These are phyloP conservation scores for Piloderma croceum DNA, from an alignment of 768 basidiomycete species.

Conservation along the genomic window DNA sequence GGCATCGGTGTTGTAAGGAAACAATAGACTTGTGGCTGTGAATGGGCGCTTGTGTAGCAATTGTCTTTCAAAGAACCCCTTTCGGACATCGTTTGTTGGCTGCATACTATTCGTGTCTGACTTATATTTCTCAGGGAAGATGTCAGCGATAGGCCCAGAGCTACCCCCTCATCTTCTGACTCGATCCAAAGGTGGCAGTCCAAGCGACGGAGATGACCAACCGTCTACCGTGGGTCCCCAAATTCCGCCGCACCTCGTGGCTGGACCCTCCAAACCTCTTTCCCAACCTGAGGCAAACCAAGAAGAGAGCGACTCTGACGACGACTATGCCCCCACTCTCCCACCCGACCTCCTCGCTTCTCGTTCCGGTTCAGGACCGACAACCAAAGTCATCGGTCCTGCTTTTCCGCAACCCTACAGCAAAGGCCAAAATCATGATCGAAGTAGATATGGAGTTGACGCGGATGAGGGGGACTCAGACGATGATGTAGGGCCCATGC, in stretches of 20 bases:
- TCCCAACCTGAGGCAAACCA: constrained; percentile 18
- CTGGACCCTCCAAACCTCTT: no score
- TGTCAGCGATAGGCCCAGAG: constrained; percentile 53
- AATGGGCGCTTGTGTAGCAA: no score
- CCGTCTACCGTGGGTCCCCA: constrained; percentile 19
- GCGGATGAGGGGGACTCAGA: constrained; percentile 58
- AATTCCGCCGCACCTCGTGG: constrained; percentile 12
- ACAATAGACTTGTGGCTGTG: no score
- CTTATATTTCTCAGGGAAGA: constrained; percentile 20
- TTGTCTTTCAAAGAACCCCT: no score
- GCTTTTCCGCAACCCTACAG: constrained; percentile 40
- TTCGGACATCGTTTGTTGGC: no score
- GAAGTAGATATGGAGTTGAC: constrained; percentile 20
- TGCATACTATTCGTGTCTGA: no score
- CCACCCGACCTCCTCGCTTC: constrained; percentile 63
- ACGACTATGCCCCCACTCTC: constrained; percentile 67
- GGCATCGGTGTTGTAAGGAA: no score
- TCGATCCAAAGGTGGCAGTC: constrained; percentile 16
- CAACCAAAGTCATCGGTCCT: constrained; percentile 47
- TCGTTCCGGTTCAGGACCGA: constrained; percentile 28
- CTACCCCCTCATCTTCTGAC: constrained; percentile 46
- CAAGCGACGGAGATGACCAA: constrained; percentile 31
- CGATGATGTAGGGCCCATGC: constrained; percentile 82
- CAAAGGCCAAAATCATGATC: constrained; percentile 30
- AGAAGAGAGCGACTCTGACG: constrained; percentile 53